Evolutionary conservation across 2,329 filamentous ascomycete genomes (phyloP).

Genomic region (Botryotinia convoluta): DNA sequence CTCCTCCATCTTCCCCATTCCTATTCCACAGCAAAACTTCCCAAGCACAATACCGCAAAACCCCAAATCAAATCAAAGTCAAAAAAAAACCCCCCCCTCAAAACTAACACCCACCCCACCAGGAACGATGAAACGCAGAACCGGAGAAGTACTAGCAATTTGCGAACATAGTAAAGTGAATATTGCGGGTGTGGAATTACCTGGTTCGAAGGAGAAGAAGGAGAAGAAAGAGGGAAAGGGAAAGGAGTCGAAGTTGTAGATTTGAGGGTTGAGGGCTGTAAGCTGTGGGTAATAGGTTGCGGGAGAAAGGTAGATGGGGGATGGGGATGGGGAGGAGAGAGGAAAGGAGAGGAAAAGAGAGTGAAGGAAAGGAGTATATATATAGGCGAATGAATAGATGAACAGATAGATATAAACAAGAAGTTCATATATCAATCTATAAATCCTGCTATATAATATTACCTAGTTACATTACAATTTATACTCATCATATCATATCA

Average conservation of each 20-base stretch:
- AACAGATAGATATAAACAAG: no score
- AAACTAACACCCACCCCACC: neutral
- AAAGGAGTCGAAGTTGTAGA: neutral
- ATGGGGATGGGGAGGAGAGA: no score
- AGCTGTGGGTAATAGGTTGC: neutral
- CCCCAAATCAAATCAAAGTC: no score
- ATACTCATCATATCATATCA: no score
- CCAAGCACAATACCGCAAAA: neutral
- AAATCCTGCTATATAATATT: no score
- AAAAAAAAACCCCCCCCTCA: neutral
- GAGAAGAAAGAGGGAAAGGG: neutral
- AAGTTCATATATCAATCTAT: no score
- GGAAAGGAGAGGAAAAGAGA: no score
- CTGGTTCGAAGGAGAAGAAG: neutral
- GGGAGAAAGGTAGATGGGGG: neutral
- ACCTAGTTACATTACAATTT: no score
- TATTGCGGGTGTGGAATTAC: neutral
- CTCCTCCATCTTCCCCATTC: neutral
- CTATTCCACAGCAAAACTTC: neutral
- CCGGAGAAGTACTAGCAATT: neutral
- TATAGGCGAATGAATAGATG: no score
- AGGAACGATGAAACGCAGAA: slow-evolving; percentile 7
- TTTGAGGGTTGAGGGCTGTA: neutral
- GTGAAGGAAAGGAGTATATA: no score
- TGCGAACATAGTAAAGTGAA: slow-evolving; percentile 9